Conservation (phyloP, 1,284 basidiomycete genomes). For the Trichosporon ovoides region DNA sequence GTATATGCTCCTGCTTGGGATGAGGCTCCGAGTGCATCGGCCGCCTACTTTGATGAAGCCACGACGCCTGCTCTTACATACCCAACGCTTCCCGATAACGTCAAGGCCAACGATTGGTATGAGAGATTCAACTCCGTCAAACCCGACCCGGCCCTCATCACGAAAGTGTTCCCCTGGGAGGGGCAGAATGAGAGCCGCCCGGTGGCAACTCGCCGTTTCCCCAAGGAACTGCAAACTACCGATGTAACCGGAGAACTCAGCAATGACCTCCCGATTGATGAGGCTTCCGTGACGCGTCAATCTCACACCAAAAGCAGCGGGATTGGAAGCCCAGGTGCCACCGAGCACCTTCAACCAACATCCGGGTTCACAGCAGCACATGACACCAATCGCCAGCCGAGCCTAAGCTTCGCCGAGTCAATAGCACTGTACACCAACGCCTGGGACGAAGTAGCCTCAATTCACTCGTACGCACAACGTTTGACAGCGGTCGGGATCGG, state of each 20-base stretch:
- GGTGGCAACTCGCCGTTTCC: conserved; percentile 70
- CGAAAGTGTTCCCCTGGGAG: conserved; percentile 92
- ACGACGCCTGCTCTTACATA: conserved; percentile 25
- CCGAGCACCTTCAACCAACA: not conserved
- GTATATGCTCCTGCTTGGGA: conserved; percentile 54
- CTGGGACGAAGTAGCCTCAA: conserved; percentile 74
- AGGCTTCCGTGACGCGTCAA: not conserved
- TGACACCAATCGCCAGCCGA: conserved; percentile 34
- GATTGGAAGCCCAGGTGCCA: too few relatives aligned
- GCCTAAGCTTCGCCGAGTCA: conserved; percentile 47
- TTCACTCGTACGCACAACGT: conserved; percentile 65
- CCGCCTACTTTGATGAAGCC: conserved; percentile 23
- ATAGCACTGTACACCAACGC: conserved; percentile 67
- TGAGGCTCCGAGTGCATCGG: conserved; percentile 44
- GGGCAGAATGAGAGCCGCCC: conserved; percentile 55
- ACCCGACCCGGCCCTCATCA: conserved; percentile 69
- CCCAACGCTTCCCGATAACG: conserved; percentile 40
- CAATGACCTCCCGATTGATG: too few relatives aligned
- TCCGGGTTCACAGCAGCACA: not conserved
- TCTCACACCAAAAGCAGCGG: not conserved
- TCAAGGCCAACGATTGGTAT: conserved; percentile 50
- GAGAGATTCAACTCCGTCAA: conserved; percentile 48
- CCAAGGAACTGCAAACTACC: conserved; percentile 48
- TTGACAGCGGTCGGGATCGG: conserved; percentile 49
- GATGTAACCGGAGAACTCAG: too few relatives aligned